phyloP scores from a whole-genome alignment of 176 grass and related monocot species.

The Lolium multiflorum region DNA sequence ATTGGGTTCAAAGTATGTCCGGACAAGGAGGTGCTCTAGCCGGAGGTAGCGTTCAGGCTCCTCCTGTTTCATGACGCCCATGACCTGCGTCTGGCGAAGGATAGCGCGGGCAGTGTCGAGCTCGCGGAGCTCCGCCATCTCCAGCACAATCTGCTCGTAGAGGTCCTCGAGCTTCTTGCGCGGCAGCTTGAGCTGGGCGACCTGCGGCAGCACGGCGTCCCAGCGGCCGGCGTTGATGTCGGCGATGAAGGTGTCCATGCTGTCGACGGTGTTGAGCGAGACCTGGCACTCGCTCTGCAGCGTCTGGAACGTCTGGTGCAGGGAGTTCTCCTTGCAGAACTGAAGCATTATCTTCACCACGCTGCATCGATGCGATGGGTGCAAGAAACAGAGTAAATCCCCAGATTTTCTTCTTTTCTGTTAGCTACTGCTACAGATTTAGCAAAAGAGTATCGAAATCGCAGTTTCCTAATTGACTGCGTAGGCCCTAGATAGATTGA shows the following conservation, averaged over 20 bases:
- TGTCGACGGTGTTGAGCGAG: constrained; percentile 92
- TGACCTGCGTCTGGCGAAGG: constrained; percentile 94
- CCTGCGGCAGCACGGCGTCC: constrained; percentile 93
- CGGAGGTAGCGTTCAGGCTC: constrained; percentile 94
- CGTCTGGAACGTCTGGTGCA: constrained; percentile 97
- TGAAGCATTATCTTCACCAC: constrained; percentile 99
- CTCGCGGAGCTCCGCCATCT: constrained; percentile 97
- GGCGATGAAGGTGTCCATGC: constrained; percentile 77
- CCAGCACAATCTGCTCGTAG: constrained; percentile 98
- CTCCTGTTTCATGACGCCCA: constrained; percentile 99
- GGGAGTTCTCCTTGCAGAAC: constrained; percentile 98
- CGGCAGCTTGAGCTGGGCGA: constrained; percentile 86
- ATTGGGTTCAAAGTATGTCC: constrained; percentile 90
- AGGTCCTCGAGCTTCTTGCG: constrained; percentile 96
- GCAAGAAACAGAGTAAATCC: constrained; percentile 9
- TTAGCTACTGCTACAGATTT: constrained; percentile 24
- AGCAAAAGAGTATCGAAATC: constrained; percentile 5
- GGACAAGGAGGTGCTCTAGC: constrained; percentile 93
- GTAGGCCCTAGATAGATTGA: background rate
- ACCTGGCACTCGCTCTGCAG: constrained; percentile 97
- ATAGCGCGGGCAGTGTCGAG: constrained; percentile 89
- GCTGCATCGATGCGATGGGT: constrained; percentile 48
- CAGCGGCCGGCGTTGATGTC: constrained; percentile 91
- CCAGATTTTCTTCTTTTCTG: background rate
- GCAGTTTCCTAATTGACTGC: background rate